Conservation (phyloP, 108 stramenopile species). For the Pseudonitzschia multiseries region DNA sequence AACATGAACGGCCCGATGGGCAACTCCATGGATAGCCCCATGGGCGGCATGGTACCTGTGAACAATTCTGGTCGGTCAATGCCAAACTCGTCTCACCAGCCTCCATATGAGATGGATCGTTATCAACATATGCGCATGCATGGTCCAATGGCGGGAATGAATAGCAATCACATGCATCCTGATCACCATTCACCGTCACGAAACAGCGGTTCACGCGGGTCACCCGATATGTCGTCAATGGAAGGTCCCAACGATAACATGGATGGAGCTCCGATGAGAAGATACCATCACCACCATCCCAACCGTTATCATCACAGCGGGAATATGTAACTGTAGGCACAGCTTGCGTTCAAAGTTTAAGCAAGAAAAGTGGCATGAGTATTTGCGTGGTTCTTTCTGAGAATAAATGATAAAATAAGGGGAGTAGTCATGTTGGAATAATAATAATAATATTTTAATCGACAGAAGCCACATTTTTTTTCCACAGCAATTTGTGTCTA, state of each 20-base stretch:
- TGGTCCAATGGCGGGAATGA: conserved; percentile 1
- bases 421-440: neutral
- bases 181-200: neutral
- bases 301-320: conserved; percentile 5
- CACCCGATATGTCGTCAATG: neutral
- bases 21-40: neutral
- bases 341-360: neutral
- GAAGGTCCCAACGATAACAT: neutral
- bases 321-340: neutral
- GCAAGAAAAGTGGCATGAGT: neutral
- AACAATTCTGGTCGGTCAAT: neutral
- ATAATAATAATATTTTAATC: no score
- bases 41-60: conserved; percentile 1
- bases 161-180: neutral
- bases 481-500: no score
- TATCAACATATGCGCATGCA: conserved; percentile 6
- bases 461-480: no score
- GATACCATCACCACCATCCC: conserved; percentile 5
- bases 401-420: no score
- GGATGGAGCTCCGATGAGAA: conserved; percentile 12
- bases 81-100: neutral
- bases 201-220: neutral
- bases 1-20: neutral
- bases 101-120: neutral
- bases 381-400: neutral